Base-by-base conservation (phyloP, 306 rosid genomes). In the Castanopsis chinensis region DNA sequence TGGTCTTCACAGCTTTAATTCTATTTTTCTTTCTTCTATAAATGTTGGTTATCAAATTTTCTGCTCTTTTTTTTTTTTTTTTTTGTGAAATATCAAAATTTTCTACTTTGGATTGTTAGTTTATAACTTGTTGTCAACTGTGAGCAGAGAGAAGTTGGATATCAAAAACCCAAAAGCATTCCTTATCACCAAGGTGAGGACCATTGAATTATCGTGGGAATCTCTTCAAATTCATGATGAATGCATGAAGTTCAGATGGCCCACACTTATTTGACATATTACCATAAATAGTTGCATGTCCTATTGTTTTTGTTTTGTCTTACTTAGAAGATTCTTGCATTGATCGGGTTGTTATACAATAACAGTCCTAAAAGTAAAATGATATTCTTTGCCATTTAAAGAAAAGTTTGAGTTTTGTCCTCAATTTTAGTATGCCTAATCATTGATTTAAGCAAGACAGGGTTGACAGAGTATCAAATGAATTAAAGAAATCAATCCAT, bases 161-260 rank as follows among this genome's bases (percentile, higher is more conserved):
- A 64, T 72, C 86, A 68, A 88, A 87, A 85, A 77, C 87, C 83
- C 79, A 89, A 86, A 83, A 67, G 85, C 51, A 71, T 83, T 81
- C 85, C 79, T 54, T 91, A 82, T 59, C 85, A 83, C 72, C 89
- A 74, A 86, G 93, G 97, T 92, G 78, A 85, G 92, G 71, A 70
- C 77, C 78, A 65, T 78, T 32, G 8, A 25, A 9, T 49, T 61
- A 8, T 14, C 15, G 6, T 35, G 53, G 15, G 53, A 33, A 33
- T 35, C 23, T 35, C 72, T 67, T 35, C 23, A 67, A 67, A 67
- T 67, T 67, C 27, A 35, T 4, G 72, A 9, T 19, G 51, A 33
- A 67, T 35, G 72, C 72, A 45, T 45, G 53, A 11, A 10, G 13
- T 45, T 45, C 53, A 67, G 28, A 65, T 56, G 49, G 20, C 73